phyloP scores from a whole-genome alignment of 495 filamentous ascomycete genomes.

The Hypoxylon perforatum region DNA sequence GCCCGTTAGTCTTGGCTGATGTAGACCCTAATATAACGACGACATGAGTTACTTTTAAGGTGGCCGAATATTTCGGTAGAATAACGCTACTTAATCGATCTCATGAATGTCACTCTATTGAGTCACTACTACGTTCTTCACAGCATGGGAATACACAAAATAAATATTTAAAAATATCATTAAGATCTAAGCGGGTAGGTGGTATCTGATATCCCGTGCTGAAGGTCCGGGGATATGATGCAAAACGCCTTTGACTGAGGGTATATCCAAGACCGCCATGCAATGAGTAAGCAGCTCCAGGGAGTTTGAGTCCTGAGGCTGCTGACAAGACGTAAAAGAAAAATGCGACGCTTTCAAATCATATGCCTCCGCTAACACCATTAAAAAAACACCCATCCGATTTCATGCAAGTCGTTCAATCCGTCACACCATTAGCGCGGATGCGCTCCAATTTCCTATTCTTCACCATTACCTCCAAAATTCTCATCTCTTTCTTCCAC shows the following conservation, averaged over 20 bases:
- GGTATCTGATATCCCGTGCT: slow-evolving; percentile 15
- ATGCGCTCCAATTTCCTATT: slow-evolving; percentile 1
- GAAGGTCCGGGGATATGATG: slow-evolving; percentile 1
- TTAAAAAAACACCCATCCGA: slow-evolving; percentile 9
- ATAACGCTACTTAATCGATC: too few relatives aligned
- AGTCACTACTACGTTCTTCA: not conserved
- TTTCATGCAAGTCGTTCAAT: slow-evolving; percentile 26
- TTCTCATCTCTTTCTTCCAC: not conserved
- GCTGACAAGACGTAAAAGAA: too few relatives aligned
- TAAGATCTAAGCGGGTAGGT: not conserved
- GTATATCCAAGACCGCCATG: slow-evolving; percentile 29
- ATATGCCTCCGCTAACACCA: slow-evolving; percentile 18
- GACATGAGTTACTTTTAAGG: too few relatives aligned
- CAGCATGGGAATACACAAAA: not conserved
- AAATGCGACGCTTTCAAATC: slow-evolving; percentile 15
- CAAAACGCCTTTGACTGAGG: slow-evolving; percentile 31
- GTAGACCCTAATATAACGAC: too few relatives aligned
- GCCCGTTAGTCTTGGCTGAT: too few relatives aligned
- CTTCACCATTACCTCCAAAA: not conserved
- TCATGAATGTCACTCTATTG: too few relatives aligned
- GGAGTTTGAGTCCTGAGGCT: too few relatives aligned
- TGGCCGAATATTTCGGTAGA: too few relatives aligned
- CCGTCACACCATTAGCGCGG: not conserved
- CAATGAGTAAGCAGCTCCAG: too few relatives aligned
- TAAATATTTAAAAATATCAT: not conserved